Evolutionary conservation across 2,329 filamentous ascomycete species (phyloP).

Genomic region (Pyrenophora tritici-repentis): DNA sequence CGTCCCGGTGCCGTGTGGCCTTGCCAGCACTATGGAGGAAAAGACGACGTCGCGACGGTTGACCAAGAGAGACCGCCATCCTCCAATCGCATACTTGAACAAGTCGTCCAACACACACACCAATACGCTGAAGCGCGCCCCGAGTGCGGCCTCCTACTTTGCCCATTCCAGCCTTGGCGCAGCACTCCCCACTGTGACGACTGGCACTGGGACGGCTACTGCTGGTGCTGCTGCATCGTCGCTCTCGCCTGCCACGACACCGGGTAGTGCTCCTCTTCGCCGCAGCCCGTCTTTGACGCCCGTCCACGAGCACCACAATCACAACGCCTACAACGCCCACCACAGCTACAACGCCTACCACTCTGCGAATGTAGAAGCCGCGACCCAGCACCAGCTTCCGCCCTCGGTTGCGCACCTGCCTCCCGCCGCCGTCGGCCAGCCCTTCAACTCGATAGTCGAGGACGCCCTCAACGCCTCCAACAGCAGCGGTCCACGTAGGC

Average conservation of each 20-base stretch:
- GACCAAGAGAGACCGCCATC: conserved; percentile 25
- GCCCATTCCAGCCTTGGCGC: conserved; percentile 19
- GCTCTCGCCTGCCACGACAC: conserved; percentile 14
- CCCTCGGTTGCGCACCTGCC: conserved; percentile 15
- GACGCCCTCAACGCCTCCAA: conserved; percentile 27
- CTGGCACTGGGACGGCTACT: not conserved
- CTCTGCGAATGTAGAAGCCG: conserved; percentile 5
- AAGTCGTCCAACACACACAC: conserved; percentile 10
- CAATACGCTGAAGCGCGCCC: conserved; percentile 26
- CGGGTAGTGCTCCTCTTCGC: conserved; percentile 12
- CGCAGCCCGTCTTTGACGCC: conserved; percentile 26
- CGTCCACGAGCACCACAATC: conserved; percentile 24
- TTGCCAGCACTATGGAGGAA: conserved; percentile 20
- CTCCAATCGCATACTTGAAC: conserved; percentile 27
- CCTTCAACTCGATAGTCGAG: conserved; percentile 48
- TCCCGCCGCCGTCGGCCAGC: conserved; percentile 34
- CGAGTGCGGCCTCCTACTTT: conserved; percentile 28
- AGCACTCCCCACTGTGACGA: not conserved
- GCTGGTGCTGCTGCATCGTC: not conserved
- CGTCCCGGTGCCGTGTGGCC: not conserved
- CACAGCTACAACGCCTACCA: not conserved
- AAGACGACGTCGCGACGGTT: conserved; percentile 20
- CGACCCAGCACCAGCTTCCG: conserved; percentile 6
- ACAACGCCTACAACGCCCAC: not conserved
- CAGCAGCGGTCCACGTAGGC: conserved; percentile 25